These are phyloP conservation scores for Pythium utonaiense DNA, from an alignment of 352 stramenopile genomes.

Conservation along the genomic window DNA sequence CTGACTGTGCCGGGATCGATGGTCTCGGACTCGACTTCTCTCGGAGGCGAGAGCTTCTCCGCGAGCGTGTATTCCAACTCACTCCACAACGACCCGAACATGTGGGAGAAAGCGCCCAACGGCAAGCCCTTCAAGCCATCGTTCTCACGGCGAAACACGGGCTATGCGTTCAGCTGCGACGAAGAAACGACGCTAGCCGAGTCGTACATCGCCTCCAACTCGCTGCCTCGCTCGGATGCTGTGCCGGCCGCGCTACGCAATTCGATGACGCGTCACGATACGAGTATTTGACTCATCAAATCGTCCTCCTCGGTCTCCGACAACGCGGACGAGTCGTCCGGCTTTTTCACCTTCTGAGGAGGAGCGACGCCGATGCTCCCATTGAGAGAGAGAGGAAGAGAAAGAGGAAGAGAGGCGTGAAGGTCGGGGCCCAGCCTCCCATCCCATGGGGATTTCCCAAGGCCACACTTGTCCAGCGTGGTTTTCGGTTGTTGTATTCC, in stretches of 20 bases:
- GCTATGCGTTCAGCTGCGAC: slow-evolving; percentile 82
- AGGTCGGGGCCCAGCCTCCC: neutral
- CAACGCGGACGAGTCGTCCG: slow-evolving; percentile 10
- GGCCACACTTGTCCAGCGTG: too few species aligned
- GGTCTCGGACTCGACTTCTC: slow-evolving; percentile 24
- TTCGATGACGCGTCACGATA: slow-evolving; percentile 28
- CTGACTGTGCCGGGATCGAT: slow-evolving; percentile 12
- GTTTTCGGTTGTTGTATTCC: slow-evolving; percentile 1
- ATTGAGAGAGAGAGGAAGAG: neutral
- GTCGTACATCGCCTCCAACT: slow-evolving; percentile 83
- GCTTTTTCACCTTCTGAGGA: slow-evolving; percentile 18
- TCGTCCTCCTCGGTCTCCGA: slow-evolving; percentile 21
- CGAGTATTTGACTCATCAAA: slow-evolving; percentile 20
- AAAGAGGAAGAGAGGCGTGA: slow-evolving; percentile 1
- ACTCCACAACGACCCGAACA: slow-evolving; percentile 33
- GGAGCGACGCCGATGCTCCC: neutral
- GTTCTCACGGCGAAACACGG: slow-evolving; percentile 51
- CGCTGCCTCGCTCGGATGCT: slow-evolving; percentile 59
- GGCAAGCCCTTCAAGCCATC: slow-evolving; percentile 34
- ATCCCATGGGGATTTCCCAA: slow-evolving; percentile 3
- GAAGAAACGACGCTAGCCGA: slow-evolving; percentile 79
- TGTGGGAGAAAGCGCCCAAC: slow-evolving; percentile 37
- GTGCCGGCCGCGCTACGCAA: slow-evolving; percentile 62
- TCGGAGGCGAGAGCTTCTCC: slow-evolving; percentile 48
- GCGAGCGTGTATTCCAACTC: slow-evolving; percentile 64